These are phyloP conservation scores for Torulaspora microellipsoides DNA, from an alignment of 805 yeast species.

Conservation along the genomic window DNA sequence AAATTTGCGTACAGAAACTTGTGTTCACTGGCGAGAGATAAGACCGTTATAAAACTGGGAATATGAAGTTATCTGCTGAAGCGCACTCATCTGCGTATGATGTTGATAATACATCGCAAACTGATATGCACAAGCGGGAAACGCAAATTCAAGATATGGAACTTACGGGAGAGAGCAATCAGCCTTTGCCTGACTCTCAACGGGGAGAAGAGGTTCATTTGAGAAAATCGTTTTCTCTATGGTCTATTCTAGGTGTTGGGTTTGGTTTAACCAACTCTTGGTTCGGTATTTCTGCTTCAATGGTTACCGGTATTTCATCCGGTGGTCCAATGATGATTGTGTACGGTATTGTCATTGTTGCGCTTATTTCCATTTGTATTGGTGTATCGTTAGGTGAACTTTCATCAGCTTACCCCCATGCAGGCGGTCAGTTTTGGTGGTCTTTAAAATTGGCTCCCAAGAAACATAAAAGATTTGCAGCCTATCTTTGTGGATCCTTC, in stretches of 20 bases:
- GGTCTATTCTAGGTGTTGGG: constrained; percentile 56
- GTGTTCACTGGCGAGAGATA: no score
- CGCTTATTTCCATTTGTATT: constrained; percentile 44
- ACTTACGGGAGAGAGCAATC: constrained; percentile 1
- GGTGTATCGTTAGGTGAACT: constrained; percentile 53
- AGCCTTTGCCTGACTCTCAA: not conserved
- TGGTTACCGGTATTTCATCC: constrained; percentile 51
- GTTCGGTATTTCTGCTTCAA: constrained; percentile 60
- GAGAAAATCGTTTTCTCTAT: constrained; percentile 42
- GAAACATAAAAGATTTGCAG: constrained; percentile 39
- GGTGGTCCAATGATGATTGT: constrained; percentile 61
- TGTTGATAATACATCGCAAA: constrained; percentile 2
- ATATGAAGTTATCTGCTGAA: not conserved
- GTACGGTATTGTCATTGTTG: constrained; percentile 54
- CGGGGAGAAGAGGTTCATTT: constrained; percentile 29
- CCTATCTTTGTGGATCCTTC: constrained; percentile 59
- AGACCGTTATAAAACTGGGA: no score
- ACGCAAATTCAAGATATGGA: constrained; percentile 1
- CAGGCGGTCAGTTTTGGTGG: constrained; percentile 67
- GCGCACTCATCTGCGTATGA: constrained; percentile 6
- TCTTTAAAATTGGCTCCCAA: constrained; percentile 52
- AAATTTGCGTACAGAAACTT: no score
- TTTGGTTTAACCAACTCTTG: constrained; percentile 61
- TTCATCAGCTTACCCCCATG: constrained; percentile 54
- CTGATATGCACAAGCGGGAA: constrained; percentile 10